Evolutionary conservation across 768 basidiomycete species (phyloP), one percentile per base, ranked within the genome.

Genomic region (Lactifluus volemus): DNA sequence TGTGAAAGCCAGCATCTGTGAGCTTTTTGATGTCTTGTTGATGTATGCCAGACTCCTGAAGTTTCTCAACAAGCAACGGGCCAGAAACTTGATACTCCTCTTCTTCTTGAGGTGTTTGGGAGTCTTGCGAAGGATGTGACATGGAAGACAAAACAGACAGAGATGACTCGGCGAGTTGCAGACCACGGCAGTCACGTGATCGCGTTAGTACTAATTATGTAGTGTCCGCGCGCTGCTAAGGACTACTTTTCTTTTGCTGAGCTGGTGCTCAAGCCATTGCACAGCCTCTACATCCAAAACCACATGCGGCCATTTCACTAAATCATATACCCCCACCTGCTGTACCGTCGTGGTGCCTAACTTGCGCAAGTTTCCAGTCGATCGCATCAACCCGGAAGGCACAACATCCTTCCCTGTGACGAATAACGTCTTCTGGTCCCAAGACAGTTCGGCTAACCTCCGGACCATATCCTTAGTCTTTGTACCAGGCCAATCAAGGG

Each of bases 1-100:
- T 98, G 72, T 96, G 83, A 61, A 90, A 81, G 12, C 97, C 97
- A 34, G 90, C 92, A 53, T 97, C 95, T 12, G 83, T 73, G 50
- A 99, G 85, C 73, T 98, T 98, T 82, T 95, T 92, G 77, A 95
- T 86, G 70, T 98, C 97, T 67, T 92, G 89, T 32, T 85, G 73
- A 50, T 88, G 84, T 64, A 98, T 90, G 8, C 96, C 96, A 17
- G 85, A 84, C 76, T 96, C 94, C 75, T 94, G 81, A 38, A 85
- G 78, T 72, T 96, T 97, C 68, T 76, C 77, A 59, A 97, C 85
- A 51, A 94, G 85, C 61, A 96, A 78, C 59, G 94, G 94, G 3
- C 91, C 94, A 17, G 85, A 81, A 58, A 85, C 77, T 57, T 82
- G 77, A 58, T 77, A 76, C 1, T 81, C 79, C 39, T 77, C 79